A percentile compares a stretch with the other conserved stretches of the same genome.
Evolutionary conservation across 2,329 filamentous ascomycete genomes (phyloP).

Genomic region (Cladophialophora yegresii): DNA sequence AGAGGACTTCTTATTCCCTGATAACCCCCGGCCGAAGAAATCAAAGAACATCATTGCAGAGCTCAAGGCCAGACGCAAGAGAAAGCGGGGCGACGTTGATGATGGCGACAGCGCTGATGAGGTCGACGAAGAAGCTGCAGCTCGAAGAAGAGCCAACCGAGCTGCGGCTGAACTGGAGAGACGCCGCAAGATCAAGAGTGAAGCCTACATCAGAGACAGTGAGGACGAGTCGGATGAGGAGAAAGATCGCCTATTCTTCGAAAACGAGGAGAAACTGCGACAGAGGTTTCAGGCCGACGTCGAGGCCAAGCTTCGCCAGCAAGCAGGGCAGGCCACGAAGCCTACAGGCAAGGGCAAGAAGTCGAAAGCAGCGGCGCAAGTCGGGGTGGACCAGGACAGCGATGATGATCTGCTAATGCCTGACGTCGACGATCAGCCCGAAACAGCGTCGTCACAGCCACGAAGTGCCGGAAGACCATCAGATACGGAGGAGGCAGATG

Average conservation of each 20-base stretch:
- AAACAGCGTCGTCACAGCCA: conserved; percentile 27
- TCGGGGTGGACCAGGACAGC: conserved; percentile 23
- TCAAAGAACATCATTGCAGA: conserved; percentile 49
- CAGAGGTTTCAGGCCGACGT: conserved; percentile 49
- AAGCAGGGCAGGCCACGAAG: conserved; percentile 39
- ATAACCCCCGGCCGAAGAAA: conserved; percentile 53
- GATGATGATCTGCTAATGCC: conserved; percentile 32
- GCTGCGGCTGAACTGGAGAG: conserved; percentile 74
- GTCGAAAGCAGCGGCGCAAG: background rate
- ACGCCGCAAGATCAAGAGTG: conserved; percentile 77
- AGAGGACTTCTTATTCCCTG: conserved; percentile 65
- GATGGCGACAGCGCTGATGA: conserved; percentile 54
- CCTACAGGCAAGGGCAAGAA: conserved; percentile 21
- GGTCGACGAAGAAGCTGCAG: conserved; percentile 61
- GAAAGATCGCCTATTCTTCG: conserved; percentile 73
- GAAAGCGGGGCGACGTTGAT: conserved; percentile 47
- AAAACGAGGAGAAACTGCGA: conserved; percentile 68
- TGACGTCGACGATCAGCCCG: conserved; percentile 24
- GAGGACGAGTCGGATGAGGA: conserved; percentile 89
- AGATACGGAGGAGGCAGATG: conserved; percentile 33
- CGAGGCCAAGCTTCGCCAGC: conserved; percentile 52
- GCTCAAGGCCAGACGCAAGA: conserved; percentile 62
- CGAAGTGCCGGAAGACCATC: conserved; percentile 9
- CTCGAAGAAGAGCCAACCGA: conserved; percentile 62
- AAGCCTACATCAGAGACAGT: conserved; percentile 74